Base-by-base conservation (phyloP, 2,329 filamentous ascomycete species). In the Cercospora nicotianae region DNA sequence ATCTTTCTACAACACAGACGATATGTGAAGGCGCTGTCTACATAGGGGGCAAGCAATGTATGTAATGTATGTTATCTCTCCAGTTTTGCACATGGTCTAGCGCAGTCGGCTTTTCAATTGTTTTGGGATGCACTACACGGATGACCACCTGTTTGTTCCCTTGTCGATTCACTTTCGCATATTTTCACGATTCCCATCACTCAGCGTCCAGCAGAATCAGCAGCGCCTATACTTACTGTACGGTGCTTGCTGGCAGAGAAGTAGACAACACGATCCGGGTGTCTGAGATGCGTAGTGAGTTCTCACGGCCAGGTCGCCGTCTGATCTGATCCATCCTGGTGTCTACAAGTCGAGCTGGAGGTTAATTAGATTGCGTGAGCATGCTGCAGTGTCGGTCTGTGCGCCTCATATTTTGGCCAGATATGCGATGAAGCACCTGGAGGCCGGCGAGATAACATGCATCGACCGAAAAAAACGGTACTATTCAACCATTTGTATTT, bases 1-100 rank as follows among this genome's bases (percentile, higher is more conserved):
- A 58, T 58, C 53, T 33, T 58, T 58, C 53, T 58, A 33, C n/a
- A 33, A 31, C n/a, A 33, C 13, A 58, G 53, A 33, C 53, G 53
- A 58, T 58, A 58, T 48, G 18, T 48, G 18, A 48, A 48, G 42
- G 42, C 42, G 42, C 42, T 48, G 42, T 10, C 42, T 48, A 48
- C 18, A 48, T 48, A 48, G 42, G 42, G 42, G 42, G n/a, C n/a
- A 48, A 48, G 18, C 42, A 48, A 48, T 48, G 42, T 48, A 48
- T 48, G 8, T 48, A 48, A 48, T 48, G 8, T 48, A 48, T 48
- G 7, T 48, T 48, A 48, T 48, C 42, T 48, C 16, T 48, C 42
- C 8, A 48, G 42, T 48, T 48, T 1, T 48, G 18, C n/a, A 45
- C n/a, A 45, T 45, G n/a, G 42, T 45, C 42, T 48, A 48, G 42